A percentile compares a stretch with the other conserved stretches of the same genome.
Conservation (phyloP, 2,329 filamentous ascomycete species). For the Gremmenia infestans region DNA sequence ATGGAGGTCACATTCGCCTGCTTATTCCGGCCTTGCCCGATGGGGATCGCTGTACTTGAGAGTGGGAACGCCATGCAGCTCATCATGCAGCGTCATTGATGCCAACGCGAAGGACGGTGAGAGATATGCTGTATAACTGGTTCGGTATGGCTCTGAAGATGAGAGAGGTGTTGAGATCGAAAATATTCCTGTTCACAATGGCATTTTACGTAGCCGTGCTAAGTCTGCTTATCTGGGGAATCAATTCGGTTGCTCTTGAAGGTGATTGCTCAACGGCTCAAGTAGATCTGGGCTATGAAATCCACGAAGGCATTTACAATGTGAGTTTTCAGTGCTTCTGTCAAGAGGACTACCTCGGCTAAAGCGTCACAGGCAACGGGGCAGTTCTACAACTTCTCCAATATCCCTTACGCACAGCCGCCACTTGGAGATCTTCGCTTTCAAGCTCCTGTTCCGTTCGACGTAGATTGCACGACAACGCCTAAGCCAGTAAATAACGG, state of each 20-base stretch:
- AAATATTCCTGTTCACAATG: background rate
- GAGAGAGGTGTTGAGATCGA: background rate
- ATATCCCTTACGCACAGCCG: conserved; percentile 39
- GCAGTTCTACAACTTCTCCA: conserved; percentile 37
- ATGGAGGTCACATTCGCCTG: background rate
- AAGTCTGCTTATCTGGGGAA: background rate
- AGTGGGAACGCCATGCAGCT: background rate
- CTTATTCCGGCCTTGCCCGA: background rate
- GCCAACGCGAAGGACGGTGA: background rate
- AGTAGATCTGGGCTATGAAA: conserved; percentile 50
- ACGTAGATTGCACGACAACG: conserved; percentile 12
- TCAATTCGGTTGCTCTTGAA: background rate
- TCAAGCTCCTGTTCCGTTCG: conserved; percentile 34
- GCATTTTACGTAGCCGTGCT: background rate
- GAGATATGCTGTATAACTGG: background rate
- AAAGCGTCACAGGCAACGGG: conserved; percentile 2
- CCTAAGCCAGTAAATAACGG: conserved; percentile 31
- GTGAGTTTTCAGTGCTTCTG: conserved; percentile 19
- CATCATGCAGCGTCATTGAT: background rate
- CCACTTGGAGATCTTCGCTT: conserved; percentile 39
- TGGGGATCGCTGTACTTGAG: background rate
- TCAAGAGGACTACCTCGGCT: background rate
- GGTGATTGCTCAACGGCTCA: background rate
- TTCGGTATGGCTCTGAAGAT: background rate
- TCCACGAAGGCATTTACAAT: conserved; percentile 44